Evolutionary conservation across 345 rosid species (phyloP).

Genomic region (Tarenaya hassleriana): DNA sequence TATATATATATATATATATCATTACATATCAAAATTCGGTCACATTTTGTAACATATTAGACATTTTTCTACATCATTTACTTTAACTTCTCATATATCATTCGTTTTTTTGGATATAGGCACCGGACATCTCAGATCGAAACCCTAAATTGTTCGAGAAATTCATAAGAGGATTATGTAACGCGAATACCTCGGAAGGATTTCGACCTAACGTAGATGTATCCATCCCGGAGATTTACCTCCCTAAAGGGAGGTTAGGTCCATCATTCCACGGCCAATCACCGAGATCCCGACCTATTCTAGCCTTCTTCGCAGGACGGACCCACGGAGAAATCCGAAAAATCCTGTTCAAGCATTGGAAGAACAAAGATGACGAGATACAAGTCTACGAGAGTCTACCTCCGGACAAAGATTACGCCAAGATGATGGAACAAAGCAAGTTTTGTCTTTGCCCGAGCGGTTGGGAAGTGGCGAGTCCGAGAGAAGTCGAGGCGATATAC

Average conservation of each 20-base stretch:
- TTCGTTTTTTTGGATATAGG: conserved; percentile 22
- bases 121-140: conserved; percentile 38
- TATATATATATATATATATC: no score
- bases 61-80: no score
- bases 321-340: conserved; percentile 39
- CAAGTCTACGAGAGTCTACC: conserved; percentile 46
- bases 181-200: conserved; percentile 49
- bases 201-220: conserved; percentile 42
- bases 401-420: conserved; percentile 30
- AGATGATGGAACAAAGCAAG: conserved; percentile 38
- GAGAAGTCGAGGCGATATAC: conserved; percentile 60
- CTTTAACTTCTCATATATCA: not conserved
- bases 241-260: conserved; percentile 34
- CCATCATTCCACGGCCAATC: conserved; percentile 25
- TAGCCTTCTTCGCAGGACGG: conserved; percentile 46
- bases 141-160: conserved; percentile 35
- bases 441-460: conserved; percentile 64
- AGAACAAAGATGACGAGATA: conserved; percentile 35
- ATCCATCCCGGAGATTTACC: conserved; percentile 48
- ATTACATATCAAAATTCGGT: no score
- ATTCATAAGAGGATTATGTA: conserved; percentile 48
- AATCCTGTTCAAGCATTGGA: conserved; percentile 38
- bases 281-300: conserved; percentile 27
- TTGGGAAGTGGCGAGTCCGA: conserved; percentile 37
- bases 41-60: no score